Percentiles rank a stretch among this genome's conserved stretches.
phyloP scores from a whole-genome alignment of 1,139 yeast species.

The Sugiyamaella pinicola region DNA sequence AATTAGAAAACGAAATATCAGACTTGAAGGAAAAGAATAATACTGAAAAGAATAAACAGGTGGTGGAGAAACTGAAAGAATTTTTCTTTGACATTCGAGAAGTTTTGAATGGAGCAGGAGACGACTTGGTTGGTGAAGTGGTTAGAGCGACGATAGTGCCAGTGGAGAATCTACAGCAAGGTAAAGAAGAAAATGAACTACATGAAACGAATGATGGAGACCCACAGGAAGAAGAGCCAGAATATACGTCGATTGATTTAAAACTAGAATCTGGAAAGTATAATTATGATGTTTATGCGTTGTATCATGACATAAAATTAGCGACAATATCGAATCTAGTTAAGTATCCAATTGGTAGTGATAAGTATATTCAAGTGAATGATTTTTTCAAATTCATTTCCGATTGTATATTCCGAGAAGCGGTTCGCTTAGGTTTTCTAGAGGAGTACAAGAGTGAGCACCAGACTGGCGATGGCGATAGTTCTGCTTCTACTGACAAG shows the following conservation, averaged over 20 bases:
- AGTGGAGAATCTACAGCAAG: conserved; percentile 7
- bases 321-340: conserved; percentile 57
- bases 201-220: background rate
- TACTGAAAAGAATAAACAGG: background rate
- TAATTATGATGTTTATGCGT: conserved; percentile 25
- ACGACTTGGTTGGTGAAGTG: conserved; percentile 11
- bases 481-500: conserved; percentile 28
- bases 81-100: conserved; percentile 10
- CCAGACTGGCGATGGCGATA: conserved; percentile 8
- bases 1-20: conserved; percentile 9
- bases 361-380: conserved; percentile 60
- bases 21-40: background rate
- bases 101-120: conserved; percentile 8
- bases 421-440: conserved; percentile 51
- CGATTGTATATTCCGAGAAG: conserved; percentile 73
- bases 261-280: conserved; percentile 25
- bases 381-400: conserved; percentile 69
- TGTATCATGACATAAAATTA: conserved; percentile 75
- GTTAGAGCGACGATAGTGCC: conserved; percentile 14
- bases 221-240: background rate
- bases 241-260: conserved; percentile 20
- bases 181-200: conserved; percentile 1
- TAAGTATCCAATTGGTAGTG: conserved; percentile 57
- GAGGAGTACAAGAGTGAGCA: conserved; percentile 28
- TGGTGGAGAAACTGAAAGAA: conserved; percentile 9